Evolutionary conservation across 192 early-diverging fungal species (phyloP).

Genomic region (Rhizophagus clarus): DNA sequence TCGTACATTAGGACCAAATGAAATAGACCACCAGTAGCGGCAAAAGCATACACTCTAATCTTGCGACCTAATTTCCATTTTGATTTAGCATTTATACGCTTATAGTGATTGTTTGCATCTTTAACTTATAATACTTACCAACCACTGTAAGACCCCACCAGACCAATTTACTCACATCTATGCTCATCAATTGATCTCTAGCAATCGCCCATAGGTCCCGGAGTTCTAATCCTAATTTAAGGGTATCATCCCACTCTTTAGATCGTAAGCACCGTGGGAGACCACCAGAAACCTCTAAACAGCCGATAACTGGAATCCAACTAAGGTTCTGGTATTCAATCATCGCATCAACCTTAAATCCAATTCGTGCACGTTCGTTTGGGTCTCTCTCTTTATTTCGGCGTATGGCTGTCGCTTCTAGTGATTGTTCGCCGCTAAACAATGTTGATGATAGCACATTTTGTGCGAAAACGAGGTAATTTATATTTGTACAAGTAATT

Average conservation of each 20-base stretch:
- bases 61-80: background rate
- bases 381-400: conserved; percentile 33
- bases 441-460: background rate
- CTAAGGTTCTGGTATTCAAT: conserved; percentile 35
- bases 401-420: conserved; percentile 27
- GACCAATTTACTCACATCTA: conserved; percentile 24
- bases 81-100: conserved; percentile 2
- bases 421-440: conserved; percentile 34
- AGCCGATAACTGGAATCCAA: conserved; percentile 32
- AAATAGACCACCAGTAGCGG: conserved; percentile 28
- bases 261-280: conserved; percentile 30
- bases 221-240: conserved; percentile 34
- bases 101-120: conserved; percentile 15
- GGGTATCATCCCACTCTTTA: conserved; percentile 35
- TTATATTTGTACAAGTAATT: conserved; percentile 26
- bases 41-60: conserved; percentile 31
- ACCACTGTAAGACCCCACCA: conserved; percentile 32
- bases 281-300: conserved; percentile 34
- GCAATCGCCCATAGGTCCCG: conserved; percentile 28
- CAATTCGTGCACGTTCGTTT: conserved; percentile 26
- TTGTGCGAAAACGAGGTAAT: conserved; percentile 22
- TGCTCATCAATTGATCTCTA: conserved; percentile 23
- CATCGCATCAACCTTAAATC: conserved; percentile 33
- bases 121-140: conserved; percentile 33
- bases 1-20: conserved; percentile 36